Base-by-base conservation (phyloP, 2,329 filamentous ascomycete genomes). In the Neofusicoccum umdonicola region DNA sequence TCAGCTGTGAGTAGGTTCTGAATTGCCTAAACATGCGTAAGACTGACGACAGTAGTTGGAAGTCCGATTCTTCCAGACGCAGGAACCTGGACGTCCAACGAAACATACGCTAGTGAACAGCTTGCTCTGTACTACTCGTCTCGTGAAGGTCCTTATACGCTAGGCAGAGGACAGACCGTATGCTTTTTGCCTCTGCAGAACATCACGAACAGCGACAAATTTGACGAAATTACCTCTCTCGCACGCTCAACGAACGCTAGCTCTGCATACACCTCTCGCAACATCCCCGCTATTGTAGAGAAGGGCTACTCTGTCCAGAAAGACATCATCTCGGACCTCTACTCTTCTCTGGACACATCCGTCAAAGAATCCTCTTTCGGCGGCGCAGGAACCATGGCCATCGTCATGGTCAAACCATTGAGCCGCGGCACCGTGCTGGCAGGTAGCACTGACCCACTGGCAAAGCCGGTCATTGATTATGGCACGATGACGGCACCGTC, bases 51-150 rank as follows among this genome's bases (percentile, higher is more conserved):
- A 31, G 15, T 39, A 57, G 54, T n/a, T 5, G 37, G 39, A 4
- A 34, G 34, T 39, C n/a, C 17, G 17, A 13, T 13, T 8, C 27
- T 76, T 7, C 69, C 72, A 4, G 73, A 71, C 7, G 74, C 78
- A 62, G 77, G 77, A 65, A 66, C 67, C 35, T 63, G 73, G 41
- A 71, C 74, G 35, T 62, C 80, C 70, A 71, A 74, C 68, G 73
- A 80, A 72, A 75, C 74, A 1, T 85, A 80, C 79, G 67, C 77
- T 8, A 73, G 75, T 34, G 52, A 44, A n/a, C 13, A 19, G 12
- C 52, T 57, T 37, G 52, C 37, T 3, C 37, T 42, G 9, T 57
- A 57, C 39, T 42, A 42, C 52, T 7, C 52, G 19, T 71, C 7
- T 13, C 22, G 41, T 42, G 17, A 31, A 3, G 47, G 60, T 1